phyloP scores from a whole-genome alignment of 805 yeast species.

The Groenewaldozyma tartarivorans region DNA sequence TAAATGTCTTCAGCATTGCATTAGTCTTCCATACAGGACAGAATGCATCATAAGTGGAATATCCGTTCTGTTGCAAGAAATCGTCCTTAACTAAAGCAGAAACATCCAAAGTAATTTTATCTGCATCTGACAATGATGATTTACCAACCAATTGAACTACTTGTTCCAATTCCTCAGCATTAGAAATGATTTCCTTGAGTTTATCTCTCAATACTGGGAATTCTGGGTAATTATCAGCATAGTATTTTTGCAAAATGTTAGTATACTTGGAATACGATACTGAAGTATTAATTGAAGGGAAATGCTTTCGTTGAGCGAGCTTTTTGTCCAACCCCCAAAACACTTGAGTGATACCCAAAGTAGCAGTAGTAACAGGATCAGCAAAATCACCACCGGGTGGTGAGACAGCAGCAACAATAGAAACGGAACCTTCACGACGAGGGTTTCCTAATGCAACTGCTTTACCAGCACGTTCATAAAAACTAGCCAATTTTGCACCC shows the following conservation, averaged over 20 bases:
- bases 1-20: constrained; percentile 95
- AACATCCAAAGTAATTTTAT: constrained; percentile 93
- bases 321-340: constrained; percentile 99
- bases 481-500: constrained; percentile 97
- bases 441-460: constrained; percentile 95
- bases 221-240: constrained; percentile 79
- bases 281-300: constrained; percentile 96
- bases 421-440: constrained; percentile 91
- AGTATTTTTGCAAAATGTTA: constrained; percentile 72
- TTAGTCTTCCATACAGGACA: constrained; percentile 99
- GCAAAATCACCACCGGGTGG: constrained; percentile 99
- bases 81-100: constrained; percentile 90
- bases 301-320: constrained; percentile 98
- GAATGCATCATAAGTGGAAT: constrained; percentile 95
- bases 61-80: constrained; percentile 98
- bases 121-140: constrained; percentile 92
- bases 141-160: constrained; percentile 99
- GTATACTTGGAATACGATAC: constrained; percentile 97
- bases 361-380: constrained; percentile 97
- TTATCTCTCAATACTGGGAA: constrained; percentile 84
- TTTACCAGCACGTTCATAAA: constrained; percentile 99
- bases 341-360: constrained; percentile 99
- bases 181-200: constrained; percentile 87
- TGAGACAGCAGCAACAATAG: constrained; percentile 99
- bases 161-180: constrained; percentile 97